Base-by-base conservation (phyloP, 305 asterid species). In the Petunia hybrid region DNA sequence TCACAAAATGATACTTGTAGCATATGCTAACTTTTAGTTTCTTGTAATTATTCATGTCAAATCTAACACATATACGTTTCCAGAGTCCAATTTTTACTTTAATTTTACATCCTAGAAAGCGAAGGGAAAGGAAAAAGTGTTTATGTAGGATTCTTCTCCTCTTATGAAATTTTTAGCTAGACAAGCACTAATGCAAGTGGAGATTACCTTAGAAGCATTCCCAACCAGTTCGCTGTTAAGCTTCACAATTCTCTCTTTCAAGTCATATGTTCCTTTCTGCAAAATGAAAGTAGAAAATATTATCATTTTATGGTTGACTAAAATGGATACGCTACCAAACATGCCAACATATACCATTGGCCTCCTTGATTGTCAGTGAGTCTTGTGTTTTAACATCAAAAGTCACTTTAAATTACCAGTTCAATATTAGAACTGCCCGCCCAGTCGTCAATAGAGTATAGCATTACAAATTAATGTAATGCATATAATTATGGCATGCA, bases 121-220 rank as follows among this genome's bases (percentile, higher is more conserved):
- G n/a, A 6, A 40, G 12, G 53, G 53, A 6, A 22, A 66, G 8
- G 13, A 41, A 1, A 41, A 66, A 35, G 1, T 0, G 1, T 48
- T 48, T 0, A 51, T 9, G 4, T 51, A 9, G 56, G 56, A 9
- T 8, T 46, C 55, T 46, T 46, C 53, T 48, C 10, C 56, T 51
- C 56, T 51, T 51, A 51, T 9, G 4, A 51, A 51, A 51, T 51
- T 2, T 51, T 13, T 51, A 51, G 56, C 10, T 51, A 51, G 56
- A 51, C 10, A 2, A 51, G 4, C 56, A 9, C 1, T 51, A 13
- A 12, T 51, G 22, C 40, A 63, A 56, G 69, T 35, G 40, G 22
- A 57, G 9, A 2, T 57, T 87, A 90, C 90, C 93, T 91, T 90
- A 70, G 94, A 86, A 80, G 95, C 94, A 88, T 92, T 91, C 13